Evolutionary conservation across 2,329 filamentous ascomycete genomes (phyloP).

Genomic region (Pseudogymnoascus sp.): DNA sequence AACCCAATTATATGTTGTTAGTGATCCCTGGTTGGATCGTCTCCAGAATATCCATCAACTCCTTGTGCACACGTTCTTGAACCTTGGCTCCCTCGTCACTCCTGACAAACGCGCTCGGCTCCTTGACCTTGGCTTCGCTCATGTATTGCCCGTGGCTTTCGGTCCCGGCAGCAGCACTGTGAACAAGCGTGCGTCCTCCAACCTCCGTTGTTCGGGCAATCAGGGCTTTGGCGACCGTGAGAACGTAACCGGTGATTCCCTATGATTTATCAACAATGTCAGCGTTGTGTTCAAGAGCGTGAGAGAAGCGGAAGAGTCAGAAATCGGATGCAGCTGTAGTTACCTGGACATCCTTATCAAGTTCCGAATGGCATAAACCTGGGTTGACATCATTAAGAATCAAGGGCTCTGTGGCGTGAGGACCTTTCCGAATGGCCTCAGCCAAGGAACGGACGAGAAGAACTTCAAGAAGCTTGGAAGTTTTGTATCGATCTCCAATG

Average conservation of each 20-base stretch:
- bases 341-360: constrained; percentile 13
- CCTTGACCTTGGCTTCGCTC: constrained; percentile 18
- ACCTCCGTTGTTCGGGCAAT: constrained; percentile 28
- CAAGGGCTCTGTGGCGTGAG: constrained; percentile 18
- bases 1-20: constrained; percentile 28
- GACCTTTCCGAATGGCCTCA: constrained; percentile 19
- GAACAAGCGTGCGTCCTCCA: constrained; percentile 30
- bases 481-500: constrained; percentile 25
- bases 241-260: background rate
- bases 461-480: constrained; percentile 31
- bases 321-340: background rate
- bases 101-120: constrained; percentile 28
- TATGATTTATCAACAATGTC: constrained; percentile 13
- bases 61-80: constrained; percentile 35
- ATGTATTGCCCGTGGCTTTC: constrained; percentile 28
- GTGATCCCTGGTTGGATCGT: constrained; percentile 35
- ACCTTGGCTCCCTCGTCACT: constrained; percentile 32
- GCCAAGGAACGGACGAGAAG: constrained; percentile 27
- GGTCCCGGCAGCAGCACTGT: constrained; percentile 24
- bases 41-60: constrained; percentile 38
- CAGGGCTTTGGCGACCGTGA: constrained; percentile 17
- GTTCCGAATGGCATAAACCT: constrained; percentile 29
- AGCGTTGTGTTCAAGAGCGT: constrained; percentile 19
- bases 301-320: background rate
- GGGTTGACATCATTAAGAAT: constrained; percentile 30